A percentile compares a stretch with the other conserved stretches of the same genome.
Evolutionary conservation across 768 basidiomycete genomes (phyloP).

Genomic region (Termitomyces eurrhizus): DNA sequence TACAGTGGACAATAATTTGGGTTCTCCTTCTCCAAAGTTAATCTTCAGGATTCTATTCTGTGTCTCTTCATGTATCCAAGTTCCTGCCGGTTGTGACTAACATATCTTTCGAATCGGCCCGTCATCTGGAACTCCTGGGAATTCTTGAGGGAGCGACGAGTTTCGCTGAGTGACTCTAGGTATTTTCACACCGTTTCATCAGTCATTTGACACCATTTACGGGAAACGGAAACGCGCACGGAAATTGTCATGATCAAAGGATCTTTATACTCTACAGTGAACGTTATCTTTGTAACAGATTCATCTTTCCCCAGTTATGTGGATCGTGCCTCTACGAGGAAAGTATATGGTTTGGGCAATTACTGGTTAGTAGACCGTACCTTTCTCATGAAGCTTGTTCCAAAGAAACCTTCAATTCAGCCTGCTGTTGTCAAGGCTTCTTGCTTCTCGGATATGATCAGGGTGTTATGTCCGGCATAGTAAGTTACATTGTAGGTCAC

Average conservation of each 20-base stretch:
- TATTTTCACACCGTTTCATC: neutral
- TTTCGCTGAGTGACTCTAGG: neutral
- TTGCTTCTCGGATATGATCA: conserved; percentile 35
- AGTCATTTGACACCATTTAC: neutral
- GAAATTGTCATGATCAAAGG: neutral
- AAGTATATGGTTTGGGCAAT: conserved; percentile 37
- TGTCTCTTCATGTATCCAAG: no score
- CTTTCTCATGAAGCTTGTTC: neutral
- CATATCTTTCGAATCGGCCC: neutral
- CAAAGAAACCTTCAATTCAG: conserved; percentile 15
- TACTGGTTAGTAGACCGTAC: conserved; percentile 23
- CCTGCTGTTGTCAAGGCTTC: conserved; percentile 38
- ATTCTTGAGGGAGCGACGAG: neutral
- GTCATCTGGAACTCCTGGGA: neutral
- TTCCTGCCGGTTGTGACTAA: neutral
- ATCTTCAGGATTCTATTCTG: neutral
- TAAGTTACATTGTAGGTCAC: conserved; percentile 9
- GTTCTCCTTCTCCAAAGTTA: neutral
- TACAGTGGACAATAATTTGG: neutral
- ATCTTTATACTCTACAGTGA: neutral
- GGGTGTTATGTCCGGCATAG: conserved; percentile 40
- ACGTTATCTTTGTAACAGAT: neutral
- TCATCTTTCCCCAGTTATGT: conserved; percentile 21
- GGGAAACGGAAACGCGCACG: neutral
- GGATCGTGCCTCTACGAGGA: conserved; percentile 31